These are phyloP conservation scores for Pneumocystis canis DNA, from an alignment of 1,139 yeast genomes.

Conservation along the genomic window DNA sequence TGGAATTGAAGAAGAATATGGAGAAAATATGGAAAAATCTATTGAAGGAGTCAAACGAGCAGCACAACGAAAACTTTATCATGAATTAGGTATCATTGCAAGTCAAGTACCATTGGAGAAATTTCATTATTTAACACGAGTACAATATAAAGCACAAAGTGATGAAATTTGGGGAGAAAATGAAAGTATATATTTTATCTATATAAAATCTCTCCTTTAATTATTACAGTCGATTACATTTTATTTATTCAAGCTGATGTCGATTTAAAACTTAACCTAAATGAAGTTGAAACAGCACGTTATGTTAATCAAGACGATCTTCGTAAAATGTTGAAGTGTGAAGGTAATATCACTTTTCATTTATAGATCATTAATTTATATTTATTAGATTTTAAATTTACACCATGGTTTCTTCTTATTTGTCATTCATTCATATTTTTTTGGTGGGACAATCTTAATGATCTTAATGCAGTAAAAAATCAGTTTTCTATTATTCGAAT, in stretches of 20 bases:
- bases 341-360: conserved; percentile 10
- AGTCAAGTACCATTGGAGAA: conserved; percentile 43
- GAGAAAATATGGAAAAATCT: conserved; percentile 44
- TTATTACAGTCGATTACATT: conserved; percentile 55
- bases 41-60: conserved; percentile 72
- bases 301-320: conserved; percentile 61
- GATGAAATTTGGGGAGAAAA: conserved; percentile 93
- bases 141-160: conserved; percentile 83
- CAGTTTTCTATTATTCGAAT: conserved; percentile 16
- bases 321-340: conserved; percentile 59
- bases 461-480: conserved; percentile 32
- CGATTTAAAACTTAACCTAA: conserved; percentile 37
- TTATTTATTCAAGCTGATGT: conserved; percentile 58
- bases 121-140: conserved; percentile 77
- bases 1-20: conserved; percentile 68
- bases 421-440: conserved; percentile 79
- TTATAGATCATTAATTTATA: not conserved
- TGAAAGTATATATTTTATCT: conserved; percentile 33
- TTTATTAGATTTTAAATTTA: conserved; percentile 40
- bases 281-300: conserved; percentile 66
- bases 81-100: conserved; percentile 74
- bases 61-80: conserved; percentile 80
- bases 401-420: conserved; percentile 96
- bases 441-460: conserved; percentile 71
- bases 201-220: not conserved